Base-by-base conservation (phyloP, 2,329 filamentous ascomycete genomes). In the Pseudogymnoascus sp. region DNA sequence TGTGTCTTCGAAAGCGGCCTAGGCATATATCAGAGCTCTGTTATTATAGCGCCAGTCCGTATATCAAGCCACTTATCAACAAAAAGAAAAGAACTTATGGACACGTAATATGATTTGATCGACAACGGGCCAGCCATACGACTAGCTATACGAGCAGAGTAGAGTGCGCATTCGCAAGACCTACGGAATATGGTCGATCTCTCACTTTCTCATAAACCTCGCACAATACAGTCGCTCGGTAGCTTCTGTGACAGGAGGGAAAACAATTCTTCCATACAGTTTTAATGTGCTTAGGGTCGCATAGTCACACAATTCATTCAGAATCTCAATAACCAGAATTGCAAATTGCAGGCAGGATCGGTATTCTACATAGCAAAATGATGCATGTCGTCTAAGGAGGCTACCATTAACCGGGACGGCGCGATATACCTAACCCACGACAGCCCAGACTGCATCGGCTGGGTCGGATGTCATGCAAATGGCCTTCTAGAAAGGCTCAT, bases 401-500 rank as follows among this genome's bases (percentile, higher is more conserved):
- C 43, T 50, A 50, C 43, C 43, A 50, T 50, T 50, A 50, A 50
- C 43, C 43, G 43, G 43, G 43, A 11, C 43, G 25, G 43, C 43
- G 43, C 25, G 8, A 50, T 30, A 50, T 50, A 50, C 43, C 43
- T 50, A 50, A 30, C 43, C 43, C 47, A 53, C 47, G 47, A 53
- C 25, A 53, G 47, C 47, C 47, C 47, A 33, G 47, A 33, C 25
- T 53, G 47, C 47, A 53, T 53, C 47, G 47, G 47, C 47, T 53
- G 28, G 47, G 47, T 53, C 47, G 47, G 47, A 53, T 53, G 28
- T 53, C 47, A 53, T 25, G 47, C 47, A 53, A 53, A 53, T 28
- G 28, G 28, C 47, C 47, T 53, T 53, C 28, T 53, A 53, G 47
- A 33, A 53, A 53, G 47, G 47, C 47, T 6, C 47, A 53, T 53